Base-by-base conservation (phyloP, 352 stramenopile genomes). In the Phytophthora pini region DNA sequence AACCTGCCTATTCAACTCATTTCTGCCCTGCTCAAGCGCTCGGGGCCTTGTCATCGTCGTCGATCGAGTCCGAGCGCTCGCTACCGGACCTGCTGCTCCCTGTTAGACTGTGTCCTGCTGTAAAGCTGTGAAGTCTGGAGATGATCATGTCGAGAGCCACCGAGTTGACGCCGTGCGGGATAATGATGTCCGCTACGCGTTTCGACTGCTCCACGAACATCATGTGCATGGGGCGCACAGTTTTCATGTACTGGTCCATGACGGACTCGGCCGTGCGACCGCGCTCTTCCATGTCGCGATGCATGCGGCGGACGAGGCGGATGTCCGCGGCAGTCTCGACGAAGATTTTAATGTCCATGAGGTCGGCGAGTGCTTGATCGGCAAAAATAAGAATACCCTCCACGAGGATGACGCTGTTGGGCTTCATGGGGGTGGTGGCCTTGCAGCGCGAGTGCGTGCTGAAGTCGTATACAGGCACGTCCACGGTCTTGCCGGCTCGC, bases 341-440 rank as follows among this genome's bases (percentile, higher is more conserved):
- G 82, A 98, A 99, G 47, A 99, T 92, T 77, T 98, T 99, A 56
- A 99, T 94, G 82, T 99, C 97, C 84, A 98, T 92, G 66, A 98
- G 81, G 39, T 92, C 75, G 4, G 88, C 84, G 7, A 99, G 84
- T 31, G 87, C 79, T 47, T 76, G 79, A 68, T 98, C 85, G 4
- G 93, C 93, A 29, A 99, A 98, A 61, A 99, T 98, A 17, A 99
- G 79, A 74, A 99, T 99, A 44, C 97, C 97, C 63, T 99, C 97
- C 0, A 99, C 82, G 15, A 99, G 80, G 64, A 99, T 97, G 8
- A 99, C 90, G 52, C 77, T 90, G 58, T 92, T 97, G 29, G 93
- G 88, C 59, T 92, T 79, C 71, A 98, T 95, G 43, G 65, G 64
- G 39, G 75, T 70, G 17, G 78, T 97, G 43, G 93, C 73, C 47